Evolutionary conservation across 805 yeast genomes (phyloP).

Genomic region (Wickerhamomyces kurtzmanii): DNA sequence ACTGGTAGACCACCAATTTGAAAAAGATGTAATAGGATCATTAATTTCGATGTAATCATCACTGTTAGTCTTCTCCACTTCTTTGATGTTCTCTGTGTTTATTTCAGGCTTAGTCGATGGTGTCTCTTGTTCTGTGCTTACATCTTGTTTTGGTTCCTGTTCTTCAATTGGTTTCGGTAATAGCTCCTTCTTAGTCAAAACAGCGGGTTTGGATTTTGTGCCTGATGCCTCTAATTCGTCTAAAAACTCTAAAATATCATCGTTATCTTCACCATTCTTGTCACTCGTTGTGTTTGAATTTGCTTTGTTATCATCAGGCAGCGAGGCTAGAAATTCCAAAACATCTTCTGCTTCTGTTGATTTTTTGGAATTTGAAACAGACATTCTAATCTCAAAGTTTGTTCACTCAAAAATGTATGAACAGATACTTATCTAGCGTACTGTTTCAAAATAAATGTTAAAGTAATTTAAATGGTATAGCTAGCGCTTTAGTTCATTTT

Average conservation of each 20-base stretch:
- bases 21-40: slow-evolving; percentile 57
- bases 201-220: slow-evolving; percentile 11
- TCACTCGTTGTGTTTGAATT: slow-evolving; percentile 13
- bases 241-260: slow-evolving; percentile 31
- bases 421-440: too few relatives aligned
- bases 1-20: slow-evolving; percentile 68
- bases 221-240: slow-evolving; percentile 53
- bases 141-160: slow-evolving; percentile 1
- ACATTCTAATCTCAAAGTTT: too few relatives aligned
- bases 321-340: slow-evolving; percentile 67
- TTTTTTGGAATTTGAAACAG: slow-evolving; percentile 19
- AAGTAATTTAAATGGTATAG: too few relatives aligned
- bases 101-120: too few relatives aligned
- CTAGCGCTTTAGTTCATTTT: too few relatives aligned
- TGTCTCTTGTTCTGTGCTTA: slow-evolving; percentile 12
- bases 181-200: slow-evolving; percentile 1
- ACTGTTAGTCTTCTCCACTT: slow-evolving; percentile 13
- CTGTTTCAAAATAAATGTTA: too few relatives aligned
- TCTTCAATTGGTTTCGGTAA: neutral
- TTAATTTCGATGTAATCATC: slow-evolving; percentile 17
- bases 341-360: slow-evolving; percentile 62
- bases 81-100: slow-evolving; percentile 12
- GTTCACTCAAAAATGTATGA: too few relatives aligned
- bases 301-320: slow-evolving; percentile 42
- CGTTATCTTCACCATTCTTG: slow-evolving; percentile 30